Base-by-base conservation (phyloP, 768 basidiomycete species). In the Termitomyces sp. region DNA sequence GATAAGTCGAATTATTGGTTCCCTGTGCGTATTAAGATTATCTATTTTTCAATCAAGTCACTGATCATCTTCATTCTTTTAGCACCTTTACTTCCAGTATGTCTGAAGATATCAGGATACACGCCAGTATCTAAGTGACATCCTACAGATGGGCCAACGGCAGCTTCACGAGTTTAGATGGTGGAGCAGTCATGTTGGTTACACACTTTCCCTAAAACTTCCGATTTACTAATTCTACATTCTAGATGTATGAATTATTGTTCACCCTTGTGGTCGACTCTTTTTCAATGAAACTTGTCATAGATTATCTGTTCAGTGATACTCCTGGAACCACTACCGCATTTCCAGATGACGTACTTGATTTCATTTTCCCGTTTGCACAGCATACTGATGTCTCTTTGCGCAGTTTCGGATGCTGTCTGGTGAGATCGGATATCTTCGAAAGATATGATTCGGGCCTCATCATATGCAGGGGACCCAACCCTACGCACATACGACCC, bases 1-100 rank as follows among this genome's bases (percentile, higher is more conserved):
- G 81, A 82, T 69, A 80, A 82, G 62, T 81, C 79, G 20, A 75
- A 72, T 53, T 83, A 82, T 61, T 82, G 81, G 81, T 77, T 77
- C 61, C 79, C 80, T 50, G 79, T 80, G 61, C 49, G 77, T 72
- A 9, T 38, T 53, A 2, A 49, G 32, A 28, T 33, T 10, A 18
- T 23, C 47, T 33, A 7, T 46, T 47, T 62, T 56, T 10, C 35
- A 38, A n/a, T 12, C 13, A 10, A 7, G 41, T 57, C 13, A 53
- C 38, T n/a, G 18, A 55, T 50, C 28, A 35, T 50, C 50, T 65
- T 20, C 61, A 56, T 41, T 66, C 56, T 46, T 59, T 28, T 51
- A 81, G 78, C 75, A 79, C 56, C 67, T 82, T 38, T 82, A 82
- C 66, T 82, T 82, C 67, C 77, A 82, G 79, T 80, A 59, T 47